Evolutionary conservation across 1,284 basidiomycete species (phyloP).

Genomic region (Sanghuangporus weigelae): DNA sequence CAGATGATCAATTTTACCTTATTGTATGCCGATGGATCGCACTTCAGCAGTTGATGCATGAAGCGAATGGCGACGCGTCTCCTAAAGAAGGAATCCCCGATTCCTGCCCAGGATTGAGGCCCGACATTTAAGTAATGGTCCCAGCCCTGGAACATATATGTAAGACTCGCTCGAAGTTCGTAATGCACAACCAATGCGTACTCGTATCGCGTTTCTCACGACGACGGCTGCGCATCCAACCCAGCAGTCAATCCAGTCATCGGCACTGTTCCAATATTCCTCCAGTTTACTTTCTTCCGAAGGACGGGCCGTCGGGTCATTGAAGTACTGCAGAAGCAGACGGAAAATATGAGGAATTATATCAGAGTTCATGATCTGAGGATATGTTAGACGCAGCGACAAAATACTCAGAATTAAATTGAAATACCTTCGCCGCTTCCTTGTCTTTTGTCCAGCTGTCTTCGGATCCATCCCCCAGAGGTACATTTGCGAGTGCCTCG

Average conservation of each 20-base stretch:
- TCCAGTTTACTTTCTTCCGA: slow-evolving; percentile 26
- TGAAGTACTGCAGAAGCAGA: slow-evolving; percentile 50
- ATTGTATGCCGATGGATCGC: slow-evolving; percentile 59
- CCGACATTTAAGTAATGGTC: slow-evolving; percentile 51
- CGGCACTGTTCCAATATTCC: slow-evolving; percentile 29
- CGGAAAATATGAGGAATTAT: slow-evolving; percentile 60
- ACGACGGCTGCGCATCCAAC: slow-evolving; percentile 66
- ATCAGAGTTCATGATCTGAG: slow-evolving; percentile 47
- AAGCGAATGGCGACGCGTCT: slow-evolving; percentile 67
- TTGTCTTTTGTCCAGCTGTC: slow-evolving; percentile 37
- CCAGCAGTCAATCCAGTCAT: slow-evolving; percentile 73
- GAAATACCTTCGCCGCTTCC: slow-evolving; percentile 37
- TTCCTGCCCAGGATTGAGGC: slow-evolving; percentile 54
- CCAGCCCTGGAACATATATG: slow-evolving; percentile 51
- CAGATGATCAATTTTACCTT: slow-evolving; percentile 32
- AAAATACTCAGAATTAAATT: background rate
- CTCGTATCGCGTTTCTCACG: slow-evolving; percentile 53
- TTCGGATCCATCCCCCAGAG: slow-evolving; percentile 26
- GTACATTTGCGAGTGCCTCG: slow-evolving; percentile 53
- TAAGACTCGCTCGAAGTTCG: background rate
- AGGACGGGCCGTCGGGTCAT: slow-evolving; percentile 26
- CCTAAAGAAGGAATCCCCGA: slow-evolving; percentile 48
- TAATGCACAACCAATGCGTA: slow-evolving; percentile 26
- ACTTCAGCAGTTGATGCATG: slow-evolving; percentile 56
- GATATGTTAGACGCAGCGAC: slow-evolving; percentile 14